These are phyloP conservation scores for Populus hybrid DNA, from an alignment of 441 rosid species.

Conservation along the genomic window DNA sequence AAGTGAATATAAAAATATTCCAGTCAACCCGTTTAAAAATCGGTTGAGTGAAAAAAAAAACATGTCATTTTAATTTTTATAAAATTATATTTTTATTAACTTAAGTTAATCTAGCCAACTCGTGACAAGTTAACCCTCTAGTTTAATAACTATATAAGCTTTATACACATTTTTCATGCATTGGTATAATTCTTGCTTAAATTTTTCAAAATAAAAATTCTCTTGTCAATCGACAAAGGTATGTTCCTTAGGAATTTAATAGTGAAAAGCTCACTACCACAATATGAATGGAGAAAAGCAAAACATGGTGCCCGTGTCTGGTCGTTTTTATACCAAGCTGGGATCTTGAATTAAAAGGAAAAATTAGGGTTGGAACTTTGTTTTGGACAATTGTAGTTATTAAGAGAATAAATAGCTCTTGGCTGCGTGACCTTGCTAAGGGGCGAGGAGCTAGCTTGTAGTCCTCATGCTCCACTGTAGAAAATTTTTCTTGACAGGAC, in stretches of 20 bases:
- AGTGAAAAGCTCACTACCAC: neutral
- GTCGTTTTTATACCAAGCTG: neutral
- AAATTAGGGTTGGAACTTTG: neutral
- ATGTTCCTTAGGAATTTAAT: neutral
- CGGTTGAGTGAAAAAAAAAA: too few species aligned
- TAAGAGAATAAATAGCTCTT: neutral
- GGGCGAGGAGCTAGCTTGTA: neutral
- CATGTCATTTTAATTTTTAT: too few species aligned
- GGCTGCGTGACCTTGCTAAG: neutral
- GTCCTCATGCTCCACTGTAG: neutral
- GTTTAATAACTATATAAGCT: too few species aligned
- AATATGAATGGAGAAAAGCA: neutral
- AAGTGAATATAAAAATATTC: too few species aligned
- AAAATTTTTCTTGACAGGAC: neutral
- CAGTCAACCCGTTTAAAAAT: too few species aligned
- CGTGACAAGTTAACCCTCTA: too few species aligned
- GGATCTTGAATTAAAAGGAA: neutral
- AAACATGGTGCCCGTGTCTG: neutral
- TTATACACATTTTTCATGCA: neutral
- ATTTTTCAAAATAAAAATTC: neutral
- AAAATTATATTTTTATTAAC: too few species aligned
- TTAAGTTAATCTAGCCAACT: too few species aligned
- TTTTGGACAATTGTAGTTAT: neutral
- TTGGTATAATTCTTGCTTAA: neutral
- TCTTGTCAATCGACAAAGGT: neutral